Conservation (phyloP, 805 yeast species). For the Ogataea naganishii region DNA sequence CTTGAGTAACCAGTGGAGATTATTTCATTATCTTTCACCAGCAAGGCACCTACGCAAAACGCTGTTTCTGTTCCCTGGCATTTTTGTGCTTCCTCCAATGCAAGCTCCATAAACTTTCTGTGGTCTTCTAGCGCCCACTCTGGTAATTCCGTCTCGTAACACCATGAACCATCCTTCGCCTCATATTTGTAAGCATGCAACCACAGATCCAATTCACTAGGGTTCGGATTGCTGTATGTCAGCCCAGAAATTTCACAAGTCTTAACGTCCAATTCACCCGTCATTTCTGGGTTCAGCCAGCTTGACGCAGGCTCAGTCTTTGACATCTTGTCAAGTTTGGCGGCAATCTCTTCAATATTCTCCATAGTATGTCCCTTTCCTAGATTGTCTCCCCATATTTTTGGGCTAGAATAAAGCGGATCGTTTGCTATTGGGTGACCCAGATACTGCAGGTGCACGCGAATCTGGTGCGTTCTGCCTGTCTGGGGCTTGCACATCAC, state of each 20-base stretch:
- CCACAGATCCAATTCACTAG: conserved; percentile 82
- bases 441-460: conserved; percentile 86
- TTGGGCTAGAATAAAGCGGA: conserved; percentile 74
- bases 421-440: conserved; percentile 91
- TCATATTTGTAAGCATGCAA: conserved; percentile 82
- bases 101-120: conserved; percentile 58
- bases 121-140: conserved; percentile 70
- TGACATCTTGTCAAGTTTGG: conserved; percentile 55
- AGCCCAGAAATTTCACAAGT: conserved; percentile 63
- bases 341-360: conserved; percentile 33
- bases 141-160: conserved; percentile 68
- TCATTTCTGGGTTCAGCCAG: conserved; percentile 50
- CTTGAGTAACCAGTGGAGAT: conserved; percentile 83
- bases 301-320: conserved; percentile 59
- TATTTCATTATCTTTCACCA: conserved; percentile 57
- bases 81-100: conserved; percentile 68
- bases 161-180: conserved; percentile 51
- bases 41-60: conserved; percentile 88
- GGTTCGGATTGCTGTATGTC: conserved; percentile 81
- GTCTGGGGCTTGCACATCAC: conserved; percentile 83
- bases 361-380: conserved; percentile 57
- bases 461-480: conserved; percentile 91
- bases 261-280: conserved; percentile 60
- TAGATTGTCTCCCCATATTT: conserved; percentile 70
- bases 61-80: conserved; percentile 82